phyloP scores from a whole-genome alignment of 2,329 filamentous ascomycete genomes.

The Pseudogymnoascus sp. region DNA sequence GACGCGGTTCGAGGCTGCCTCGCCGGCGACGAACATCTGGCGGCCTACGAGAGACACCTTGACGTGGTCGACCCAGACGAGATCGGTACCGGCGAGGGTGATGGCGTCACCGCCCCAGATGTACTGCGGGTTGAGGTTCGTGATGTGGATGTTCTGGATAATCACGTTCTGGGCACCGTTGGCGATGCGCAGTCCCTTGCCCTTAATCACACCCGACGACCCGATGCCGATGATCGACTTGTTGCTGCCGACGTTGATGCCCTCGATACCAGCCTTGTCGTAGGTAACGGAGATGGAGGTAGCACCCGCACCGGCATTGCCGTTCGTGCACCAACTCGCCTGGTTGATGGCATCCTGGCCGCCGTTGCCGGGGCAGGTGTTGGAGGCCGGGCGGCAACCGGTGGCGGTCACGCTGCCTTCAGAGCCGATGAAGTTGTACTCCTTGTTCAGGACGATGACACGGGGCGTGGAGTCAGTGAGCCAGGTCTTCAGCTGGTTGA shows the following conservation, averaged over 20 bases:
- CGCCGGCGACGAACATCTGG: conserved; percentile 53
- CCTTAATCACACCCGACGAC: conserved; percentile 21
- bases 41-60: conserved; percentile 51
- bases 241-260: conserved; percentile 24
- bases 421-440: conserved; percentile 45
- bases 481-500: conserved; percentile 50
- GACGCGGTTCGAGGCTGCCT: conserved; percentile 44
- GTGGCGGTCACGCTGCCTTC: conserved; percentile 45
- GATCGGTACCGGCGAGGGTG: conserved; percentile 25
- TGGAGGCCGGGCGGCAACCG: conserved; percentile 50
- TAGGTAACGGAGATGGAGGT: conserved; percentile 22
- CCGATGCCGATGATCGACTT: conserved; percentile 24
- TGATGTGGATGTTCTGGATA: conserved; percentile 42
- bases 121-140: conserved; percentile 46
- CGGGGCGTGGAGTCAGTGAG: conserved; percentile 46
- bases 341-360: conserved; percentile 52
- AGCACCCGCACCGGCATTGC: conserved; percentile 21
- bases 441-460: conserved; percentile 51
- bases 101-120: conserved; percentile 47
- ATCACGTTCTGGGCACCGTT: conserved; percentile 24
- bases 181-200: conserved; percentile 21
- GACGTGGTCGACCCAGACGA: conserved; percentile 40
- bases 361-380: conserved; percentile 32
- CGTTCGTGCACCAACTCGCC: conserved; percentile 48
- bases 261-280: conserved; percentile 21